Conservation (phyloP, 2,329 filamentous ascomycete species). For the Claviceps fusiformis region DNA sequence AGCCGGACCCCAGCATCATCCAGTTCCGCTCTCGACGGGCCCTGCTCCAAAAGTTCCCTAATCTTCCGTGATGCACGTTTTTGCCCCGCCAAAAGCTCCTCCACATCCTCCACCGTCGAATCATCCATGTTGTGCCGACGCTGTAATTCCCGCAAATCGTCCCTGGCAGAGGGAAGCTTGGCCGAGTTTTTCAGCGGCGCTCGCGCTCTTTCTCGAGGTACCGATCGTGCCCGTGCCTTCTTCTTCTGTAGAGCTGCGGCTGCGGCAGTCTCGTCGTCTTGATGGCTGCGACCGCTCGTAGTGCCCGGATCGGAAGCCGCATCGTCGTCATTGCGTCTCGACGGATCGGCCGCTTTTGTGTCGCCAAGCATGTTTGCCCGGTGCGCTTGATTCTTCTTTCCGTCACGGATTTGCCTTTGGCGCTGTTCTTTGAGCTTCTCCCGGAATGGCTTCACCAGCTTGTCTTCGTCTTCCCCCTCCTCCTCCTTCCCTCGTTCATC, state of each 20-base stretch:
- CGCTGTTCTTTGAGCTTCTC: conserved; percentile 9
- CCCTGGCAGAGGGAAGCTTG: conserved; percentile 38
- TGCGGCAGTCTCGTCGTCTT: conserved; percentile 10
- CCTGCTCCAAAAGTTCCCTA: conserved; percentile 13
- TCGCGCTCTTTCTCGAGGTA: conserved; percentile 29
- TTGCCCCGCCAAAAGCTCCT: conserved; percentile 32
- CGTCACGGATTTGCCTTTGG: conserved; percentile 1
- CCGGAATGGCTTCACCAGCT: conserved; percentile 1
- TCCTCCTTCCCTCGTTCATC: neutral
- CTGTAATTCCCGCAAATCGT: conserved; percentile 41
- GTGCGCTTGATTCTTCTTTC: neutral
- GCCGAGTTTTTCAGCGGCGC: conserved; percentile 39
- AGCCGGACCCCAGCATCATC: too few relatives aligned
- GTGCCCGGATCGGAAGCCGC: conserved; percentile 19
- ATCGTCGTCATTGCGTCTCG: conserved; percentile 15
- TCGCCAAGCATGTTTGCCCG: conserved; percentile 11
- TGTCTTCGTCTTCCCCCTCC: too few relatives aligned
- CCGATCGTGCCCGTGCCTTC: conserved; percentile 22
- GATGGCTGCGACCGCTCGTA: conserved; percentile 13
- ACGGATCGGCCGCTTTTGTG: conserved; percentile 12
- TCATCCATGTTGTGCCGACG: conserved; percentile 42
- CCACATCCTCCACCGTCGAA: conserved; percentile 45
- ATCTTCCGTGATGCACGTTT: conserved; percentile 16
- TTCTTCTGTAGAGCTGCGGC: conserved; percentile 12
- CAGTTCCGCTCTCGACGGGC: conserved; percentile 11